Base-by-base conservation (phyloP, 257 asterid genomes). In the Gentiana dahurica region DNA sequence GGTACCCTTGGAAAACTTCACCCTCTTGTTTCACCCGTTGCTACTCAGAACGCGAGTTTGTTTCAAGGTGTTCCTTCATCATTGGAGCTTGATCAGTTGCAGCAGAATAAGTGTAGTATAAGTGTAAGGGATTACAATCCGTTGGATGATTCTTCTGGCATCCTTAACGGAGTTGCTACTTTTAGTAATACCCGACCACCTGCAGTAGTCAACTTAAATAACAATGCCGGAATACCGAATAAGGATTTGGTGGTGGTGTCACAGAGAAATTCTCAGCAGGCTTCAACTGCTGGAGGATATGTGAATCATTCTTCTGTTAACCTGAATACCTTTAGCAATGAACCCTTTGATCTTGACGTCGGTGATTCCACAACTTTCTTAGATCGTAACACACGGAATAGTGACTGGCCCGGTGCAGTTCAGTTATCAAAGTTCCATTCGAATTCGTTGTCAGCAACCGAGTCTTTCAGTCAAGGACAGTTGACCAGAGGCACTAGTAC, bases 11-110 rank as follows among this genome's bases (percentile, higher is more conserved):
- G 85, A 56, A 81, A 78, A 62, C 61, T 81, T 71, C 72, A 76
- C 65, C 74, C 83, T 2, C 63, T 70, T 55, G 73, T 69, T 66
- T 41, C 9, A 10, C 67, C 73, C 2, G 67, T 77, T 13, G 64
- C 73, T 15, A 66, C 56, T 63, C 86, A 73, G 55, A 81, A 39
- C 32, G 49, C 82, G 3, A 66, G 68, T 73, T 34, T 77, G n/a
- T 75, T 77, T 71, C 95, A 73, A 57, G 94, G 86, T 36, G 72
- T 68, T 58, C 79, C 79, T 6, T 65, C 91, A 1, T 79, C 91
- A 15, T 48, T 79, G 65, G 87, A 80, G 56, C 73, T 80, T 60
- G 82, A 82, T 71, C 85, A 76, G 59, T 59, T 81, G 60, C 88
- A 80, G 36, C 87, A 68, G 64, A 70, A 57, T 38, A 79, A 71